phyloP scores from a whole-genome alignment of 768 basidiomycete genomes.

The Solioccasus polychromus region DNA sequence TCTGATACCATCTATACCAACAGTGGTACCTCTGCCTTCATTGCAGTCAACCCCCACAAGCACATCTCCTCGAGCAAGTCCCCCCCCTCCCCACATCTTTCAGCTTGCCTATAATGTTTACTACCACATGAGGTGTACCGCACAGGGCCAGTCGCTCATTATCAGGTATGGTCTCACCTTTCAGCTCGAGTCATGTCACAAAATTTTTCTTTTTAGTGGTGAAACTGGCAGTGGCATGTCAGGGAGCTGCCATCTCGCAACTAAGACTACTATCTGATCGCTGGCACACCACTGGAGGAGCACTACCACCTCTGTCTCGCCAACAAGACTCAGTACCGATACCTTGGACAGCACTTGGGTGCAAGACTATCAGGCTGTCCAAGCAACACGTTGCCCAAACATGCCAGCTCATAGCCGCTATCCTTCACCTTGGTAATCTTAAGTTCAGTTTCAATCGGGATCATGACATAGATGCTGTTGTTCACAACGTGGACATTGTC shows the following conservation, averaged over 20 bases:
- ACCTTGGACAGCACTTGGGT: slow-evolving; percentile 82
- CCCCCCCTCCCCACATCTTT: too few species aligned
- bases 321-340: slow-evolving; percentile 81
- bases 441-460: slow-evolving; percentile 83
- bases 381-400: slow-evolving; percentile 95
- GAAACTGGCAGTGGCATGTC: too few species aligned
- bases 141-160: slow-evolving; percentile 90
- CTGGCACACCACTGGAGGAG: too few species aligned
- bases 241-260: too few species aligned
- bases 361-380: slow-evolving; percentile 90
- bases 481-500: slow-evolving; percentile 85
- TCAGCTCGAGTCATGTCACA: neutral
- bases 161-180: slow-evolving; percentile 59
- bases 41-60: too few species aligned
- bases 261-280: too few species aligned
- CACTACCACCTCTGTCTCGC: slow-evolving; percentile 80
- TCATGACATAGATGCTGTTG: slow-evolving; percentile 88
- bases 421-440: slow-evolving; percentile 94
- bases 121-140: slow-evolving; percentile 87
- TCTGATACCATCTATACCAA: slow-evolving; percentile 77
- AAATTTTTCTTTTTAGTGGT: too few species aligned
- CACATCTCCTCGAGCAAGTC: too few species aligned
- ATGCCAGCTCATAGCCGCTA: slow-evolving; percentile 92
- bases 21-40: slow-evolving; percentile 79
- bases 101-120: too few species aligned